Conservation (phyloP, 2,329 filamentous ascomycete species). For the Stachybotrys elegans region DNA sequence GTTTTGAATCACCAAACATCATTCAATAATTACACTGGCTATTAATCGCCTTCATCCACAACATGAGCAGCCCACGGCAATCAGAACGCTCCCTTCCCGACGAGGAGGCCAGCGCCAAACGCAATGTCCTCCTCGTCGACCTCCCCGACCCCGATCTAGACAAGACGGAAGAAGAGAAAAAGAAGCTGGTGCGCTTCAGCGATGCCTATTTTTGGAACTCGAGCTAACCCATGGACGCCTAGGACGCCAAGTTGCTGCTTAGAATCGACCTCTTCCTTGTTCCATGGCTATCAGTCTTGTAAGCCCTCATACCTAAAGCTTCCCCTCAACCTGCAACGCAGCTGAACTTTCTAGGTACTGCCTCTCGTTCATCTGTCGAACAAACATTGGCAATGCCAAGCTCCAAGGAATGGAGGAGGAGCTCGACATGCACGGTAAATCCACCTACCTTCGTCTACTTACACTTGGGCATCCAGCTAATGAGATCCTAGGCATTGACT, state of each 20-base stretch:
- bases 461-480: too few species aligned
- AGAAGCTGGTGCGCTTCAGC: neutral
- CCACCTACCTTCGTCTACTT: too few species aligned
- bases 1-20: too few species aligned
- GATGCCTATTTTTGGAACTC: neutral
- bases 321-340: neutral
- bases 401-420: slow-evolving; percentile 19
- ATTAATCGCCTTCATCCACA: too few species aligned
- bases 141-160: neutral
- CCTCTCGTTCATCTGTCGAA: slow-evolving; percentile 19
- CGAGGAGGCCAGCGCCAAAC: too few species aligned
- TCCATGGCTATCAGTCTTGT: neutral
- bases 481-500: slow-evolving; percentile 44
- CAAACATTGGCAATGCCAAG: slow-evolving; percentile 21
- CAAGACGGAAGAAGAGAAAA: neutral
- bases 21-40: too few species aligned
- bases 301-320: neutral
- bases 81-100: too few species aligned
- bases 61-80: too few species aligned
- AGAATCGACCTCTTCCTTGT: neutral
- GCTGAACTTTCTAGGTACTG: slow-evolving; percentile 7
- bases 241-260: neutral
- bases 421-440: slow-evolving; percentile 10
- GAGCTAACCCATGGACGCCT: neutral
- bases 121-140: too few species aligned